Evolutionary conservation across 176 grass and related monocot genomes (phyloP).

Genomic region (Oryza meyeriana): DNA sequence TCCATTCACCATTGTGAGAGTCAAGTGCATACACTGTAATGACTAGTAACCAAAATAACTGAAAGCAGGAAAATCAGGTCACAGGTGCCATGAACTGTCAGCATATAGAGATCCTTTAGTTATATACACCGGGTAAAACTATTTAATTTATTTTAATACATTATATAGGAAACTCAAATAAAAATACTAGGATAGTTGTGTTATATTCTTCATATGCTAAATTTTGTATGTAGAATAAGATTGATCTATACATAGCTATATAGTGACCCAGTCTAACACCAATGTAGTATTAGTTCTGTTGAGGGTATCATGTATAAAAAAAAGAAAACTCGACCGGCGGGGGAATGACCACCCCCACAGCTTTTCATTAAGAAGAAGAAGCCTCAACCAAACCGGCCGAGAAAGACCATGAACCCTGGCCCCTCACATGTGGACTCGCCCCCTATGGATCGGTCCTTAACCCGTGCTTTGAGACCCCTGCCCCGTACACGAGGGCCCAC

Average conservation of each 20-base stretch:
- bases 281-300: background rate
- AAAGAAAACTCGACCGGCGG: no score
- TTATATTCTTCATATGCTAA: conserved; percentile 8
- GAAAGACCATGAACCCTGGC: no score
- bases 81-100: background rate
- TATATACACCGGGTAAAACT: background rate
- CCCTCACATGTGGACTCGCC: no score
- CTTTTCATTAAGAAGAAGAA: no score
- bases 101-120: background rate
- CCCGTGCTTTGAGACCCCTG: no score
- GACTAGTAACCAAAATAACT: background rate
- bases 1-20: conserved; percentile 12
- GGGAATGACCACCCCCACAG: no score
- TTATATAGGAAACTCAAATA: background rate
- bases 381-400: no score
- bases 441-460: no score
- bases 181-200: background rate
- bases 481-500: no score
- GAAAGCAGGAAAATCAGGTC: background rate
- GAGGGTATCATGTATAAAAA: background rate
- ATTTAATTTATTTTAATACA: conserved; percentile 5
- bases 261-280: background rate
- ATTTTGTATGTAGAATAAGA: background rate
- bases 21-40: background rate
- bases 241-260: background rate